Base-by-base conservation (phyloP, 805 yeast genomes). In the Myxozyma vanderwaltii region DNA sequence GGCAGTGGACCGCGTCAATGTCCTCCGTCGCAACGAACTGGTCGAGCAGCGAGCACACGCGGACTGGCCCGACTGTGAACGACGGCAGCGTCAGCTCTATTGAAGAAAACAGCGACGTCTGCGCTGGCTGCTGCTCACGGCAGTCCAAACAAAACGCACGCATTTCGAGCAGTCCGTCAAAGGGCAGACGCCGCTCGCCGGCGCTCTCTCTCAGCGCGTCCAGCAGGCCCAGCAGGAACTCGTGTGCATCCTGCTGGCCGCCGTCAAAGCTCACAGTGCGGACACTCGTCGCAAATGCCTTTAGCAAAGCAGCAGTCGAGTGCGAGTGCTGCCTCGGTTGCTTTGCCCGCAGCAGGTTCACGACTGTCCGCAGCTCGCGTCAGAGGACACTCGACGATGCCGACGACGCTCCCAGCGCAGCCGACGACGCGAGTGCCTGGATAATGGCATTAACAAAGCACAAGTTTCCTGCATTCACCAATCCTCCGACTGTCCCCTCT, bases 361-460 rank as follows among this genome's bases (percentile, higher is more conserved):
- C 27, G 10, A 51, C 31, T 33, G 10, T n/a, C 12, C 10, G 13
- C 41, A 51, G 55, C 29, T 40, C 55, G 48, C 29, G 17, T 2
- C 38, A 21, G 35, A 39, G 23, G 36, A 33, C 13, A 8, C 13
- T 13, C 21, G 24, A 13, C 10, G 44, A 6, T 6, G 35, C 38
- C 15, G 41, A 6, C 48, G 31, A 24, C n/a, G n/a, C n/a, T n/a
- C n/a, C n/a, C 8, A 4, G 17, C 6, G n/a, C 8, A 41, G 48
- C 8, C 7, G 55, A 51, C 1, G 55, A 29, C 3, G 55, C 55
- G 21, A 41, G 35, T 2, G 55, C 60, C 72, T 91, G 97, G 27
- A 91, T 72, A 1, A 91, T 96, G 27, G 91, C 83, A 74, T 91
- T 91, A 94, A 90, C 89, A 68, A 91, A 91, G 73, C 97, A 91